Conservation (phyloP, 2,329 filamentous ascomycete genomes). For the Diaporthe nobilis region DNA sequence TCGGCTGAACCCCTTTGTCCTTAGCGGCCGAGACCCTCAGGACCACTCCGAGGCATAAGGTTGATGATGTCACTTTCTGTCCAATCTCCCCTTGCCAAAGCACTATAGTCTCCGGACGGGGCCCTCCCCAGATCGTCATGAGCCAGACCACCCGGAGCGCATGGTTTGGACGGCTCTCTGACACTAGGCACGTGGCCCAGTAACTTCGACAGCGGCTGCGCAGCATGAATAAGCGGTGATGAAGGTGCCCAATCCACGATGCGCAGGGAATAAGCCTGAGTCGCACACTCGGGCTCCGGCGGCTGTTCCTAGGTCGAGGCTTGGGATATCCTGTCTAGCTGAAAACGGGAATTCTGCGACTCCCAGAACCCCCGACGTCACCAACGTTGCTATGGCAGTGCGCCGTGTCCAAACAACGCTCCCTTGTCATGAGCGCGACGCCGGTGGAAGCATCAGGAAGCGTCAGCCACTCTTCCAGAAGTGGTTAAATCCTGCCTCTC, state of each 20-base stretch:
- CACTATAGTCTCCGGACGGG: neutral
- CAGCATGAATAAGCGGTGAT: slow-evolving; percentile 13
- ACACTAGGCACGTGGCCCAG: slow-evolving; percentile 31
- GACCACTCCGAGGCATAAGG: slow-evolving; percentile 29
- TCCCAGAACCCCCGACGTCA: slow-evolving; percentile 26
- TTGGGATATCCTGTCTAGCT: slow-evolving; percentile 21
- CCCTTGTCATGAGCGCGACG: slow-evolving; percentile 10
- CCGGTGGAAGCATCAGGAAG: slow-evolving; percentile 5
- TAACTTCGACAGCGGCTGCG: neutral
- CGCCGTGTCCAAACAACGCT: slow-evolving; percentile 8
- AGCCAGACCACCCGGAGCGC: neutral
- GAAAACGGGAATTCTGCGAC: slow-evolving; percentile 24
- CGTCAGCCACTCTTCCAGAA: slow-evolving; percentile 14
- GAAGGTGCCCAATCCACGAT: slow-evolving; percentile 3
- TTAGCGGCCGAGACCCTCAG: slow-evolving; percentile 27
- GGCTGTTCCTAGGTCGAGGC: slow-evolving; percentile 25
- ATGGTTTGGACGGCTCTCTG: slow-evolving; percentile 20
- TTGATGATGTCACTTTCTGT: slow-evolving; percentile 34
- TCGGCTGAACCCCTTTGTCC: slow-evolving; percentile 28
- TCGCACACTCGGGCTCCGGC: slow-evolving; percentile 20
- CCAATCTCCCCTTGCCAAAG: slow-evolving; percentile 20
- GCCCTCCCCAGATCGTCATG: slow-evolving; percentile 15
- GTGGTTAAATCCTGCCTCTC: slow-evolving; percentile 18
- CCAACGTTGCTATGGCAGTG: slow-evolving; percentile 8
- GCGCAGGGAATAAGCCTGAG: slow-evolving; percentile 27